Percentiles rank a stretch among this genome's conserved stretches.
Evolutionary conservation across 78 protist genomes (phyloP).

Genomic region (Diacronema lutheri): DNA sequence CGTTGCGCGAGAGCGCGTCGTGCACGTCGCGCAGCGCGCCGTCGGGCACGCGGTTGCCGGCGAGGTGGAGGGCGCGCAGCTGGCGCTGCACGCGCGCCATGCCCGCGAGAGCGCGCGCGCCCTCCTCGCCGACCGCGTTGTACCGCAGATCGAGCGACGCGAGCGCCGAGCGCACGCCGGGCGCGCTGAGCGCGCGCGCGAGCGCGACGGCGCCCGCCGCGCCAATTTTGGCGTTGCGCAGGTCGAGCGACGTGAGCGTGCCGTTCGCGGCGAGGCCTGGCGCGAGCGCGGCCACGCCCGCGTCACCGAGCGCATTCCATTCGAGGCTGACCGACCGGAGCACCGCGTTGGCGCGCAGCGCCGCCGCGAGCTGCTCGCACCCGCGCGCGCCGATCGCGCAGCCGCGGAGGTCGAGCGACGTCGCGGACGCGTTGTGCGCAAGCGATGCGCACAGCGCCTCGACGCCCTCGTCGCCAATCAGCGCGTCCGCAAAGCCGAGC

Average conservation of each 20-base stretch:
- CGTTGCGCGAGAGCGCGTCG: too few species aligned
- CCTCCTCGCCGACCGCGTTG: conserved; percentile 32
- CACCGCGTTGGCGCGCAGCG: not conserved
- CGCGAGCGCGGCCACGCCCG: not conserved
- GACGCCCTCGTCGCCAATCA: too few species aligned
- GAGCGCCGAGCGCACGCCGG: conserved; percentile 17
- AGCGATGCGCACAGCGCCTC: too few species aligned
- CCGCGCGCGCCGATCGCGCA: conserved; percentile 23
- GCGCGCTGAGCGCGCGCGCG: not conserved
- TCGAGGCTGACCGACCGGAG: not conserved
- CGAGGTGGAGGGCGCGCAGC: not conserved
- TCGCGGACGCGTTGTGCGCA: too few species aligned
- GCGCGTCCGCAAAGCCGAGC: too few species aligned
- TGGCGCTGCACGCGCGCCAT: not conserved
- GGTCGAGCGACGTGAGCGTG: conserved; percentile 36
- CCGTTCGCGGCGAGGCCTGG: not conserved
- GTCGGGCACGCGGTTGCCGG: conserved; percentile 36
- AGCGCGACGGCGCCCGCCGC: not conserved
- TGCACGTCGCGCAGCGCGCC: conserved; percentile 5
- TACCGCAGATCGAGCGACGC: conserved; percentile 22
- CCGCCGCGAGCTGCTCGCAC: not conserved
- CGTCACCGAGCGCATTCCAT: conserved; percentile 42
- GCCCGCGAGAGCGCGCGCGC: conserved; percentile 21
- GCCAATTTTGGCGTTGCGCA: conserved; percentile 39
- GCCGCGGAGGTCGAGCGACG: conserved; percentile 13